These are phyloP conservation scores for Boletus reticulatus DNA, from an alignment of 768 basidiomycete species.

Conservation along the genomic window DNA sequence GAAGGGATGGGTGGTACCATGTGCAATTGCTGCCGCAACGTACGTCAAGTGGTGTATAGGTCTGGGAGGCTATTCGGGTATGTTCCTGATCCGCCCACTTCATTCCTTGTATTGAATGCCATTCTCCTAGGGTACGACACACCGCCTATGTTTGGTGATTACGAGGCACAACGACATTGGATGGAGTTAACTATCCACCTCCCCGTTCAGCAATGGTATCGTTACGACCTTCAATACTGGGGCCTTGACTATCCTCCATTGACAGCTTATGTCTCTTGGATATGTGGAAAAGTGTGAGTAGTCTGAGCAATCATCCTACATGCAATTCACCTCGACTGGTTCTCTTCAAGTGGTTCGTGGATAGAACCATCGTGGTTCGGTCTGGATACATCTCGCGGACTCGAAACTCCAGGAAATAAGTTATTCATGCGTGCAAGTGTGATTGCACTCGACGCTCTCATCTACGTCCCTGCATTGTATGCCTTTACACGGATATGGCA, in stretches of 20 bases:
- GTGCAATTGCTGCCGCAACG: constrained; percentile 48
- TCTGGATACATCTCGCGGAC: constrained; percentile 64
- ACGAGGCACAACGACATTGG: constrained; percentile 94
- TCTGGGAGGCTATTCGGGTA: constrained; percentile 82
- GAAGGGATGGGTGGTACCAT: constrained; percentile 58
- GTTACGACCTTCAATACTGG: constrained; percentile 88
- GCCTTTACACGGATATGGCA: constrained; percentile 68
- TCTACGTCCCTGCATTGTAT: constrained; percentile 75
- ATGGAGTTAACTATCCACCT: constrained; percentile 87
- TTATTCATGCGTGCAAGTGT: constrained; percentile 83
- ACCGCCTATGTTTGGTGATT: constrained; percentile 89
- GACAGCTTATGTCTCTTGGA: constrained; percentile 87
- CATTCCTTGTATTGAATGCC: neutral
- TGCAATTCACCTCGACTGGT: constrained; percentile 3
- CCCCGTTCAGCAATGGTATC: constrained; percentile 80
- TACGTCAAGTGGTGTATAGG: constrained; percentile 70
- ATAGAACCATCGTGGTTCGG: constrained; percentile 68
- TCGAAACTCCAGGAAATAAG: constrained; percentile 63
- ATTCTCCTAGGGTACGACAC: constrained; percentile 51
- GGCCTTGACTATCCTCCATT: constrained; percentile 93
- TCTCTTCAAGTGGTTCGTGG: constrained; percentile 41
- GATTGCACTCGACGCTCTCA: constrained; percentile 58
- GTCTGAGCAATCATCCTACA: constrained; percentile 12
- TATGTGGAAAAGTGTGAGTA: constrained; percentile 73
- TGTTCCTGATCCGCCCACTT: constrained; percentile 20